Percentiles rank a stretch among this genome's conserved stretches.
These are phyloP conservation scores for Xylaria scruposa DNA, from an alignment of 495 filamentous ascomycete species.

Conservation along the genomic window DNA sequence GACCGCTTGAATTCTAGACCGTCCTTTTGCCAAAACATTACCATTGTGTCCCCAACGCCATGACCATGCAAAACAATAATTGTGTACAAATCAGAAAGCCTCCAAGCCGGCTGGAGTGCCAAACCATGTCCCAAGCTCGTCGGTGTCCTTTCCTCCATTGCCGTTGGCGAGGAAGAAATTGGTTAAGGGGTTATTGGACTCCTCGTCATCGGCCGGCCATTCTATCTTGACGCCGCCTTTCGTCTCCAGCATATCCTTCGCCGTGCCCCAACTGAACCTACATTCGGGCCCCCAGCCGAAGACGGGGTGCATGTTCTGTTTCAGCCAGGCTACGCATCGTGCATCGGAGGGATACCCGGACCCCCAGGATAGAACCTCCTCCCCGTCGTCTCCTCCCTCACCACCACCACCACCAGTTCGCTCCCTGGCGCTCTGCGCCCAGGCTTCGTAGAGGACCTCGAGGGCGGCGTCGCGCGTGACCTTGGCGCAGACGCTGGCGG, in stretches of 20 bases:
- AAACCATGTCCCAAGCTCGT: conserved; percentile 69
- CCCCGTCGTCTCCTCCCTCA: conserved; percentile 26
- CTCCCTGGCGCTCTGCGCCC: conserved; percentile 34
- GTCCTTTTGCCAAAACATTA: conserved; percentile 20
- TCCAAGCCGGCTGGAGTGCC: conserved; percentile 64
- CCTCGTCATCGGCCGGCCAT: conserved; percentile 80
- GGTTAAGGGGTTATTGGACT: conserved; percentile 67
- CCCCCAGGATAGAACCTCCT: conserved; percentile 69
- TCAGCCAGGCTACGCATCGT: conserved; percentile 80
- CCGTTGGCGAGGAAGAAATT: conserved; percentile 66
- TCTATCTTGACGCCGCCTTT: conserved; percentile 72
- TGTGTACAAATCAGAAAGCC: conserved; percentile 57
- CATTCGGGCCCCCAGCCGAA: conserved; percentile 96
- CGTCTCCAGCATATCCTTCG: conserved; percentile 86
- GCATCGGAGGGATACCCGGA: conserved; percentile 93
- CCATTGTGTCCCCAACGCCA: conserved; percentile 16
- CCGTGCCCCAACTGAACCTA: conserved; percentile 93
- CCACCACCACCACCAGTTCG: not conserved
- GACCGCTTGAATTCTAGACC: conserved; percentile 23
- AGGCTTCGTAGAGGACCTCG: conserved; percentile 70
- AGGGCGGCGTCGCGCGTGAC: conserved; percentile 91
- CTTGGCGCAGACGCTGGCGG: conserved; percentile 93
- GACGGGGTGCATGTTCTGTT: conserved; percentile 83
- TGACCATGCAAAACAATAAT: conserved; percentile 21
- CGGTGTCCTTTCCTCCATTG: conserved; percentile 51